These are phyloP conservation scores for Trichoderma afroharzianum DNA, from an alignment of 2,329 filamentous ascomycete genomes.

Conservation along the genomic window DNA sequence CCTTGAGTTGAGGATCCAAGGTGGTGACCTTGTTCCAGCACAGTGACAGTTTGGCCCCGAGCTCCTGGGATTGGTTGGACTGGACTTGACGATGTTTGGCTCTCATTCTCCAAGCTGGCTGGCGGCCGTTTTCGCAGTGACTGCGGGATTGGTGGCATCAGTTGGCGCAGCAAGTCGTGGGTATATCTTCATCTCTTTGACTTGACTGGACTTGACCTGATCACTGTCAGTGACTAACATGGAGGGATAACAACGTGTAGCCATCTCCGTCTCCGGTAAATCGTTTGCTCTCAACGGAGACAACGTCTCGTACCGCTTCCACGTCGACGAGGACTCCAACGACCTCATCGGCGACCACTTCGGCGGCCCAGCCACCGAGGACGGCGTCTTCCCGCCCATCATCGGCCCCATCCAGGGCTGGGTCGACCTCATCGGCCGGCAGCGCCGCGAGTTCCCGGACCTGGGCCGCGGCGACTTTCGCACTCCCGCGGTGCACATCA, in stretches of 20 bases:
- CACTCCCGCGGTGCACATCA: constrained; percentile 57
- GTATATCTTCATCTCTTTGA: neutral
- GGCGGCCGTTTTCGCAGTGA: constrained; percentile 5
- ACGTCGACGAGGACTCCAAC: constrained; percentile 52
- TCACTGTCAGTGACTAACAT: neutral
- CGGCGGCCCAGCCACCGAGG: constrained; percentile 52
- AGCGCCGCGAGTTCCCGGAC: constrained; percentile 61
- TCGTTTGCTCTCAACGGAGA: constrained; percentile 56
- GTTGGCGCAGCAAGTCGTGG: constrained; percentile 11
- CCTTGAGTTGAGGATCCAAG: neutral
- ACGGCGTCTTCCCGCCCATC: constrained; percentile 39
- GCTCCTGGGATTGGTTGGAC: neutral
- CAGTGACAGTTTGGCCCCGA: neutral
- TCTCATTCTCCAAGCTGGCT: neutral
- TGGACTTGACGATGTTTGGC: neutral
- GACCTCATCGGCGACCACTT: constrained; percentile 61
- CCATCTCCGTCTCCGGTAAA: constrained; percentile 50
- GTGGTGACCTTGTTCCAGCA: neutral
- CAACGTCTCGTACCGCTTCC: constrained; percentile 59
- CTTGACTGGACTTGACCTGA: no score
- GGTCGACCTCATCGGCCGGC: constrained; percentile 47
- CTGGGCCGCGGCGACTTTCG: constrained; percentile 61
- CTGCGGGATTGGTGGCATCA: neutral
- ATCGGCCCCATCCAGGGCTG: constrained; percentile 44
- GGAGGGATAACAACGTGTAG: constrained; percentile 22